These are phyloP conservation scores for Mucor ambiguus DNA, from an alignment of 371 early-diverging fungal species.

Conservation along the genomic window DNA sequence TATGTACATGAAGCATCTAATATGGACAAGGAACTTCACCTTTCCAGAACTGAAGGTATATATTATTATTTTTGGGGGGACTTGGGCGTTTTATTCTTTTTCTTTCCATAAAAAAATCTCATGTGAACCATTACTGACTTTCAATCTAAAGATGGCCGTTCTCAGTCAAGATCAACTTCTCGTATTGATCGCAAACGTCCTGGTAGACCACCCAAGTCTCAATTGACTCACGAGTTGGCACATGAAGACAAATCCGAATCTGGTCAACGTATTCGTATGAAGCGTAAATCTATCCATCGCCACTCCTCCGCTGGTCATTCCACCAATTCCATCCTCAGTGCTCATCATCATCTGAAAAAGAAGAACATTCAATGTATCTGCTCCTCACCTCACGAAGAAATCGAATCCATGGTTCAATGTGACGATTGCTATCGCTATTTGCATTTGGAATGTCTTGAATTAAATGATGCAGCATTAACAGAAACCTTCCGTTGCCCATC, in stretches of 20 bases:
- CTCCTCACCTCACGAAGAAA: constrained; percentile 49
- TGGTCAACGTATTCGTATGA: constrained; percentile 2
- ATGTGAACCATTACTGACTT: constrained; percentile 17
- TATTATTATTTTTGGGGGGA: background rate
- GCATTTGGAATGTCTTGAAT: constrained; percentile 56
- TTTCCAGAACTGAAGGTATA: constrained; percentile 6
- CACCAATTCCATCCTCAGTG: background rate
- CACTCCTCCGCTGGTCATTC: background rate
- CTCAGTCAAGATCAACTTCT: constrained; percentile 4
- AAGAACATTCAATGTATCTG: constrained; percentile 50
- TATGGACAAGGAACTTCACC: constrained; percentile 7
- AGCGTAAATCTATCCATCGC: constrained; percentile 9
- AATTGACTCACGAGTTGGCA: background rate
- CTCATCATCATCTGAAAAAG: constrained; percentile 11
- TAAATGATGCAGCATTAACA: constrained; percentile 46
- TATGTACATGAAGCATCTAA: constrained; percentile 24
- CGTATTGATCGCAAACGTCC: constrained; percentile 23
- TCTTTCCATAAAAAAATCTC: constrained; percentile 1
- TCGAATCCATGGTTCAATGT: constrained; percentile 61
- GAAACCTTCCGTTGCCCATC: constrained; percentile 55
- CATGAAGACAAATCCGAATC: background rate
- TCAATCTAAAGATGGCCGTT: constrained; percentile 3
- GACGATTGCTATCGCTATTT: constrained; percentile 59
- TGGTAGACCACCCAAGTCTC: constrained; percentile 28
- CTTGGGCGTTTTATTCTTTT: constrained; percentile 14